phyloP scores from a whole-genome alignment of 805 yeast species.

The Sugiyamaella boreocaroliniensis region DNA sequence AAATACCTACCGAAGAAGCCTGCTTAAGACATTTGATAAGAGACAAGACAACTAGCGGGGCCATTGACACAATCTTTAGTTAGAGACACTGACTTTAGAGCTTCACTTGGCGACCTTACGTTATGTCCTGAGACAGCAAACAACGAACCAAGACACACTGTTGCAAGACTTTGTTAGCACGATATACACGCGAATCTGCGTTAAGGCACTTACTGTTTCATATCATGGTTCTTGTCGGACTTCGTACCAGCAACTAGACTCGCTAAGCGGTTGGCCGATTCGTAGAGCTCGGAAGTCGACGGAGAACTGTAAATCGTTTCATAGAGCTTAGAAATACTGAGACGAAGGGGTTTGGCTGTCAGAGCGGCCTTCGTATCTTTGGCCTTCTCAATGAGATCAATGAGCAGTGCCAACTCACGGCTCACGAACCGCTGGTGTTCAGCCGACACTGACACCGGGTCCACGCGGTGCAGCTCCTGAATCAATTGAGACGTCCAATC shows the following conservation, averaged over 20 bases:
- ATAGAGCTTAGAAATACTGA: slow-evolving; percentile 12
- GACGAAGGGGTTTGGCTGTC: slow-evolving; percentile 14
- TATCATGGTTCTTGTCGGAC: slow-evolving; percentile 24
- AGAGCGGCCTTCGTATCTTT: slow-evolving; percentile 8
- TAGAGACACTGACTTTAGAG: background rate
- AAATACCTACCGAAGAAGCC: slow-evolving; percentile 18
- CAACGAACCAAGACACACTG: slow-evolving; percentile 22
- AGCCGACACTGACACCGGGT: slow-evolving; percentile 2
- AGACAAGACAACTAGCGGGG: slow-evolving; percentile 28
- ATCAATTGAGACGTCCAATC: slow-evolving; percentile 14
- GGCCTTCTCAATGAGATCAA: slow-evolving; percentile 13
- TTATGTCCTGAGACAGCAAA: slow-evolving; percentile 25
- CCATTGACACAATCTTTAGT: slow-evolving; percentile 26
- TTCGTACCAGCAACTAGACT: slow-evolving; percentile 21
- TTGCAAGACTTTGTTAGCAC: slow-evolving; percentile 16
- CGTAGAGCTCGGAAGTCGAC: slow-evolving; percentile 19
- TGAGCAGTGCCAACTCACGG: slow-evolving; percentile 6
- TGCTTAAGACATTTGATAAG: slow-evolving; percentile 22
- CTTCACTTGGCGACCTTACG: slow-evolving; percentile 15
- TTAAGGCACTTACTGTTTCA: slow-evolving; percentile 23
- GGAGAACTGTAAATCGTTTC: slow-evolving; percentile 8
- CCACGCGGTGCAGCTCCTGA: background rate
- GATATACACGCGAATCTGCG: too few species aligned
- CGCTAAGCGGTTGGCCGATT: slow-evolving; percentile 22
- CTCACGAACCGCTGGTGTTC: slow-evolving; percentile 15